Base-by-base conservation (phyloP, 176 grass and related monocot genomes). In the Oryza officinalis region DNA sequence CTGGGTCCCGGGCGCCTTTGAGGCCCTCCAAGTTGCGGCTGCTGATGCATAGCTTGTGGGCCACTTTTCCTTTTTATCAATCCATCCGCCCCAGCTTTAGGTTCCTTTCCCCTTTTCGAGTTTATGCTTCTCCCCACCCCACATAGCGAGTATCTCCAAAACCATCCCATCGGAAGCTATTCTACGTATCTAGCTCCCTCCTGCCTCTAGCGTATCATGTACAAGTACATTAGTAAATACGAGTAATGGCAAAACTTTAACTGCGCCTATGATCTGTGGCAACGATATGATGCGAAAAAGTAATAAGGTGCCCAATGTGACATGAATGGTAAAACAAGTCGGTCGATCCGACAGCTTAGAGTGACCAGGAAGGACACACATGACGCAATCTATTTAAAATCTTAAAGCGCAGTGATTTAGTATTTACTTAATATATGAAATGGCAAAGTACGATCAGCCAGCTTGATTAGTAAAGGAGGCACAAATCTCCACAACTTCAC, bases 31-130 rank as follows among this genome's bases (percentile, higher is more conserved):
- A 80, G 81, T 90, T 87, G 80, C 89, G 84, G 89, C 89, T 80
- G 88, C 81, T 81, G 40, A 87, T 83, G 60, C 91, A 84, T 87
- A 68, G 46, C 76, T 87, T 87, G 81, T 90, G 84, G 88, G 80
- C 81, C 85, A 75, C 91, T 94, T 94, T 96, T 87, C 88, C 91
- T 96, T 96, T 91, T 74, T 74, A 78, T 89, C 94, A 91, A 93
- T 93, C 91, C 88, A 90, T 89, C 83, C 50, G 50, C 25, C 25
- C 64, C 81, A 91, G 47, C 89, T 92, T 87, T 90, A 76, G 87
- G 80, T 90, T 87, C 92, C 86, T 97, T 97, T 87, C 83, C 80
- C 92, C 86, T 97, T 94, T 97, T 83, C 74, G 81, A 63, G 87
- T 92, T 94, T 87, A 92, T 92, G 85, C 92, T 79, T 90, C 94